phyloP scores from a whole-genome alignment of 148 eudicot genomes.

The Rhododendron simsii region DNA sequence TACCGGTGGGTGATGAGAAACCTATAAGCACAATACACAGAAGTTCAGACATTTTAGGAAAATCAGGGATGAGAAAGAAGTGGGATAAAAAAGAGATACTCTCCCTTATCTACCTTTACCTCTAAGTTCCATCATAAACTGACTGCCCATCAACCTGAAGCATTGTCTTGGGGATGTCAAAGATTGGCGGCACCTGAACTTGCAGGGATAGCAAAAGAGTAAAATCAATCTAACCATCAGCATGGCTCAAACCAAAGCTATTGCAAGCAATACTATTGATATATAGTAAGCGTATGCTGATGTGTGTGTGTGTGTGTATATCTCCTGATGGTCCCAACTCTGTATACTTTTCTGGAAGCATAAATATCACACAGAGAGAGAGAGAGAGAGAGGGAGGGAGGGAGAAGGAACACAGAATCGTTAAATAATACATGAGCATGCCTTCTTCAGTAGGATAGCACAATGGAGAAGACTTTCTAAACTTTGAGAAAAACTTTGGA shows the following conservation, averaged over 20 bases:
- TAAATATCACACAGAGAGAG: background rate
- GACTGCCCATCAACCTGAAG: slow-evolving; percentile 59
- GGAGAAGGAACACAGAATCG: background rate
- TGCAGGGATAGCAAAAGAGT: background rate
- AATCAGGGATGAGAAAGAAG: background rate
- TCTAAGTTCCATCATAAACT: too few species aligned
- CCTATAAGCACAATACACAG: slow-evolving; percentile 33
- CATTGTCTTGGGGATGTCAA: slow-evolving; percentile 77
- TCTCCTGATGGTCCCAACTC: too few species aligned
- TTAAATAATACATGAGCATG: background rate
- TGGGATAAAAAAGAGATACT: background rate
- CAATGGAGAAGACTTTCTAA: background rate
- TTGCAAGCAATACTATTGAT: background rate
- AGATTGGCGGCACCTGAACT: slow-evolving; percentile 61
- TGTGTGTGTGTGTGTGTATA: background rate
- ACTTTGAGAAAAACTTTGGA: background rate
- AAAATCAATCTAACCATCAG: background rate
- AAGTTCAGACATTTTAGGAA: background rate
- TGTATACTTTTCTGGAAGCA: too few species aligned
- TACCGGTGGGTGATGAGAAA: slow-evolving; percentile 88
- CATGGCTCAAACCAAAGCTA: background rate
- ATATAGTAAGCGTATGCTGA: background rate
- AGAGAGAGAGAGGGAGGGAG: background rate
- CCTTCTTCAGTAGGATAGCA: background rate
- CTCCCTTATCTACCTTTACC: too few species aligned